phyloP scores from a whole-genome alignment of 768 basidiomycete species.

The Leucocoprinus sp. region DNA sequence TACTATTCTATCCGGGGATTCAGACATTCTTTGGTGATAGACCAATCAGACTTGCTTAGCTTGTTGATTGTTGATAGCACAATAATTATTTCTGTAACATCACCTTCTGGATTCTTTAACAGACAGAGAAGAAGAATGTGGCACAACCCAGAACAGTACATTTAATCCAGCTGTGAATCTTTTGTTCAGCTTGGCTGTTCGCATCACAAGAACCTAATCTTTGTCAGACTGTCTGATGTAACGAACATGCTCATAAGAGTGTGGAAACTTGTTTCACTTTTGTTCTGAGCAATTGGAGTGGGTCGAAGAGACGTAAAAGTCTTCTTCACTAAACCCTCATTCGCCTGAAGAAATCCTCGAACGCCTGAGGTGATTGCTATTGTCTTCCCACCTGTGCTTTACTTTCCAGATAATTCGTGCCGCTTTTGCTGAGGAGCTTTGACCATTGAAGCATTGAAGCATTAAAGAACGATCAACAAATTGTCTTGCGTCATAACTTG shows the following conservation, averaged over 20 bases:
- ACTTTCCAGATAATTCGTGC: no score
- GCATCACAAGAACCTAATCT: no score
- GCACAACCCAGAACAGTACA: neutral
- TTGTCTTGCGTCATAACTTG: no score
- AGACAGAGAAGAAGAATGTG: conserved; percentile 4
- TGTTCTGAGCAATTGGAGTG: neutral
- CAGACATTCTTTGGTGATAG: neutral
- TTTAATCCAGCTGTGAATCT: neutral
- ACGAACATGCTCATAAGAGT: neutral
- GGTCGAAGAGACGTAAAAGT: no score
- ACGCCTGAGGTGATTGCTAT: no score
- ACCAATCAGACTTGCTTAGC: neutral
- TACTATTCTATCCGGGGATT: neutral
- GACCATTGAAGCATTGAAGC: no score
- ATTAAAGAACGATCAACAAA: no score
- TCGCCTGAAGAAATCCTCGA: no score
- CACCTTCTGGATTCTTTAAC: conserved; percentile 3
- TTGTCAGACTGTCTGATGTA: neutral
- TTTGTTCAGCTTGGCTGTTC: no score
- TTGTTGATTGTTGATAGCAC: neutral
- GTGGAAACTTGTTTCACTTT: neutral
- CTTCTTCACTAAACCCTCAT: no score
- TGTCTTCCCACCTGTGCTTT: no score
- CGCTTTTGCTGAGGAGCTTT: no score
- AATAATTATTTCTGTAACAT: conserved; percentile 9